Evolutionary conservation across 176 grass and related monocot genomes (phyloP), one percentile per base, ranked within the genome.

Genomic region (Chrysopogon serrulatus): DNA sequence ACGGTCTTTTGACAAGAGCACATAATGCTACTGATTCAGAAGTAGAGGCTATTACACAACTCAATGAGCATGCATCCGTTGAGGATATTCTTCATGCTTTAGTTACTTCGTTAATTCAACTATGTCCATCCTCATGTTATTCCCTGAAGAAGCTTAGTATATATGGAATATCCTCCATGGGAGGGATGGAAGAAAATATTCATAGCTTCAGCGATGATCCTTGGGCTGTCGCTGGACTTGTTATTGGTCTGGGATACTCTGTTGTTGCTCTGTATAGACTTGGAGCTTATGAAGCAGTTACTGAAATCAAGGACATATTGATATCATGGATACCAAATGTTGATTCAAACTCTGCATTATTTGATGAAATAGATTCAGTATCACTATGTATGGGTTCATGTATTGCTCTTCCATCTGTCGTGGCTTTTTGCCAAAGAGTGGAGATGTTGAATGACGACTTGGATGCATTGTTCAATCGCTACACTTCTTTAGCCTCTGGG

Each of bases 341-440:
- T 66, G 43, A 74, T 83, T 78, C 88, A 37, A 72, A 63, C 44
- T 88, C 84, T 21, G 57, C 59, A 54, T 39, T 87, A 71, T 90
- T 88, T 69, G 65, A 93, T 74, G 80, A 90, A 84, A 82, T 76
- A 43, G 85, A 90, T 78, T 79, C 82, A 54, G 71, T 80, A 73
- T 82, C 85, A 1, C 87, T 98, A 23, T 93, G 83, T 76, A 88
- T 98, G 64, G 96, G 93, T 23, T 90, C 93, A 62, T 98, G 93
- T 72, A 77, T 98, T 67, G 88, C 76, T 78, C 92, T 98, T 80
- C 96, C 91, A 68, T 84, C 81, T 86, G 91, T 93, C 5, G 70
- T 91, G 60, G 83, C 87, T 77, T 98, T 98, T 86, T 98, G 91
- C 68, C 87, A 92, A 83, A 98, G 87, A 88, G 73, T 93, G 68